Evolutionary conservation across 2,329 filamentous ascomycete species (phyloP), one percentile per base, ranked within the genome.

Genomic region (Claviceps sp.): DNA sequence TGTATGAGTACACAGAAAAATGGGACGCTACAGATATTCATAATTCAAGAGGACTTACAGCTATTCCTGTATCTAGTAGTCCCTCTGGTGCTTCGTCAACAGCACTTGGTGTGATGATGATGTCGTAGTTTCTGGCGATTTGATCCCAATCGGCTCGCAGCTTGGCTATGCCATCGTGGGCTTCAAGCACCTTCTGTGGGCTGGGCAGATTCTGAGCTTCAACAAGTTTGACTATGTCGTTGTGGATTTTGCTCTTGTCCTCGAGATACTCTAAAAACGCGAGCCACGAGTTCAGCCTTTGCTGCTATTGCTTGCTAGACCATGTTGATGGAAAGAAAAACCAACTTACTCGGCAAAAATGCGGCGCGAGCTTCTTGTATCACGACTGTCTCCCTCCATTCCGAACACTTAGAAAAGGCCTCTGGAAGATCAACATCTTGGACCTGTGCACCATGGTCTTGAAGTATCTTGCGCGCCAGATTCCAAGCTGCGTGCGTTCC

Each of bases 51-150:
- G 78, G 0, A 64, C 69, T 22, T 38, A 52, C 55, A 3, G 77
- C 70, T 54, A 70, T 75, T 0, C 82, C 82, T 0, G 80, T 85
- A 49, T 62, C 71, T 4, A 67, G 68, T 0, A 62, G 48, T 0
- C 80, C 81, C 1, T 72, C 52, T 0, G 81, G 79, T 0, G 81
- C 81, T 56, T 81, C 80, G 51, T 81, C 82, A 0, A 73, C 59
- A 0, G 75, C 77, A 57, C 79, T 82, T 0, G 81, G 81, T 0
- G 72, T 75, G 9, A 85, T 56, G 0, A 84, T 68, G 0, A 76
- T 78, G 14, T 70, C 73, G 54, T 81, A 84, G 16, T 64, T 60
- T 1, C 63, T 63, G 0, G 73, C 70, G 4, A 84, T 69, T 1
- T 62, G 65, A 57, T 85, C 81, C 4, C 78, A 71, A 18, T 71